Base-by-base conservation (phyloP, 2,329 filamentous ascomycete species). In the Fusarium citri region DNA sequence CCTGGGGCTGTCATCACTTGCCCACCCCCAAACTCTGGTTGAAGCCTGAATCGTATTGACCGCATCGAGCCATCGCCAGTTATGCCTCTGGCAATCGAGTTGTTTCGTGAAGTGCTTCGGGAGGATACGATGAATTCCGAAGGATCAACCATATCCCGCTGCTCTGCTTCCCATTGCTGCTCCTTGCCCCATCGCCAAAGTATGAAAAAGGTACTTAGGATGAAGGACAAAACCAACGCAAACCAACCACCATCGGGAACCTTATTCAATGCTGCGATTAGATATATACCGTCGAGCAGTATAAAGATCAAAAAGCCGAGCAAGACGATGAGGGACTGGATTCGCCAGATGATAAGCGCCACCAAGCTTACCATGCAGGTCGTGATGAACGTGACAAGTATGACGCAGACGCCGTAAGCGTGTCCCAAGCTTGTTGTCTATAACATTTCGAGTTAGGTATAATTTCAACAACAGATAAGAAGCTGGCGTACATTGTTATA, bases 151-250 rank as follows among this genome's bases (percentile, higher is more conserved):
- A 85, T 84, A 70, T 93, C 90, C 59, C 85, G 83, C 1, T 85
- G 84, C 79, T 94, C 92, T 4, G 91, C 88, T 9, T 80, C 80
- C 92, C 92, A 94, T 76, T 94, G 92, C 64, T 88, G 86, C 75
- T 94, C 91, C 77, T 94, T 94, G 18, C 92, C 92, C 72, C 89
- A 94, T 31, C 92, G 87, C 92, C 92, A 94, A 14, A 94, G 84
- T 4, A 93, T 83, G 74, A 94, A 92, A 45, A 94, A 79, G 45
- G 79, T 81, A 0, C 89, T 86, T 3, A 94, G 84, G 11, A 92
- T 80, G 5, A 83, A 81, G 0, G 91, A 85, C 8, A 94, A 83
- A 0, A 88, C 83, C 3, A 94, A 80, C 0, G 92, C 94, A 75
- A 94, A 93, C 92, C 92, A 94, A 3, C 91, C 92, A 2, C 92